Conservation (phyloP, 2,329 filamentous ascomycete genomes). For the Shiraia bambusicola region DNA sequence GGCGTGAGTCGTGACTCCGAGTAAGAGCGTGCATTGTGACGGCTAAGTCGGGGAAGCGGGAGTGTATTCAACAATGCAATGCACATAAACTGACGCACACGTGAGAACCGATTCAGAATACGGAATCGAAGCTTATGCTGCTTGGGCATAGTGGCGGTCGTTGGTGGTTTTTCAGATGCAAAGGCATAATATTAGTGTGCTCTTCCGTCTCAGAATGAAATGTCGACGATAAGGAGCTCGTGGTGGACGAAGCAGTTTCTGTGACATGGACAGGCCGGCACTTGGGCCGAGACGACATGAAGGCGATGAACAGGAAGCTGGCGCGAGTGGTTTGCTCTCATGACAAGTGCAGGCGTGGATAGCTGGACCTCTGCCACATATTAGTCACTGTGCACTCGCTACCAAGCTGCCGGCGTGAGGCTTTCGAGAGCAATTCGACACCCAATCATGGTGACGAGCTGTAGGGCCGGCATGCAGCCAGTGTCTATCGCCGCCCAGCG, state of each 20-base stretch:
- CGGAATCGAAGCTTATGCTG: too few relatives aligned
- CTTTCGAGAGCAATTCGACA: constrained; percentile 16
- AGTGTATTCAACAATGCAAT: too few relatives aligned
- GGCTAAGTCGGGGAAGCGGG: too few relatives aligned
- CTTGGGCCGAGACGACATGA: constrained; percentile 2
- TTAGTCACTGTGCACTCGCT: constrained; percentile 31
- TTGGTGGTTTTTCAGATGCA: background rate
- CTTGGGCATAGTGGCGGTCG: too few relatives aligned
- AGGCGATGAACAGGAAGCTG: constrained; percentile 1
- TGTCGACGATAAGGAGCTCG: background rate
- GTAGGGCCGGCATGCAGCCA: constrained; percentile 8
- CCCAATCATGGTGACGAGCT: constrained; percentile 19
- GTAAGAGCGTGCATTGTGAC: too few relatives aligned
- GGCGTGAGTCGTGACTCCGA: too few relatives aligned
- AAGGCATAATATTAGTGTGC: background rate
- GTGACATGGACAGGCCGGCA: constrained; percentile 5
- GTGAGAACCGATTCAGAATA: too few relatives aligned
- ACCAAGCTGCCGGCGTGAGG: constrained; percentile 35
- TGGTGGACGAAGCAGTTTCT: background rate
- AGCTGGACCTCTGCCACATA: constrained; percentile 21
- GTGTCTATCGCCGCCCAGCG: background rate
- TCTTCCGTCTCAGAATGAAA: background rate
- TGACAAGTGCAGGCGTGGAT: constrained; percentile 13
- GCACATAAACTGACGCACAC: too few relatives aligned
- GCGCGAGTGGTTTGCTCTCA: constrained; percentile 8